Evolutionary conservation across 2,329 filamentous ascomycete genomes (phyloP), one percentile per base, ranked within the genome.

Genomic region (Paramyrothecium roridum): DNA sequence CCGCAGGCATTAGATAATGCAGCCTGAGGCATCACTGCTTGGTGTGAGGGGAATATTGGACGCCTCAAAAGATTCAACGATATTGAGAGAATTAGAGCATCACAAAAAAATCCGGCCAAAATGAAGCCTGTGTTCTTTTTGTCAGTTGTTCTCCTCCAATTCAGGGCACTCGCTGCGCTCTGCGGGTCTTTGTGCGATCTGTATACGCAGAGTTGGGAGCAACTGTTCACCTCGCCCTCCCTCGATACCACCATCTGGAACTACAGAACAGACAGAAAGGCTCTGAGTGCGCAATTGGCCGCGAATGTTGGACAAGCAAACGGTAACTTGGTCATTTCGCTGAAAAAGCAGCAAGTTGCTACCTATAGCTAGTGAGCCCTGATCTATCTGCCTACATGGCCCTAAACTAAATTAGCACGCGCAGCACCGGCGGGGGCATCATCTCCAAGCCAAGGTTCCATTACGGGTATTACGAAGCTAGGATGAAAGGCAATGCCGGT

Each of bases 251-350:
- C 50, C 8, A n/a, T 46, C 19, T 52, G 50, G 50, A 52, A 46
- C 17, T 52, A 43, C 22, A 34, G 50, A 52, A 52, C 50, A 19
- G 50, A 52, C n/a, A 33, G 34, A 20, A 52, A 52, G 50, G 50
- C 50, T 8, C 50, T 52, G 17, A 52, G 50, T 45, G 50, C 50
- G 12, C 50, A 52, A 21, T 37, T 52, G 19, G 50, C 50, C 13
- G 50, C 50, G 16, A 52, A 52, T n/a, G 50, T 52, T 11, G 50
- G 17, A 13, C 50, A 52, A 45, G n/a, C 50, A 11, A 23, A 52
- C 20, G 34, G 40, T 12, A 40, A 52, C 13, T 21, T 52, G 8
- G 33, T 52, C 50, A 45, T 52, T 21, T 40, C 34, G 6, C 30
- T 52, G 19, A 52, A 52, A 17, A 52, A 52, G 37, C 50, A 52